Evolutionary conservation across 208 protist species (phyloP).

Genomic region (Leptomonas seymouri): DNA sequence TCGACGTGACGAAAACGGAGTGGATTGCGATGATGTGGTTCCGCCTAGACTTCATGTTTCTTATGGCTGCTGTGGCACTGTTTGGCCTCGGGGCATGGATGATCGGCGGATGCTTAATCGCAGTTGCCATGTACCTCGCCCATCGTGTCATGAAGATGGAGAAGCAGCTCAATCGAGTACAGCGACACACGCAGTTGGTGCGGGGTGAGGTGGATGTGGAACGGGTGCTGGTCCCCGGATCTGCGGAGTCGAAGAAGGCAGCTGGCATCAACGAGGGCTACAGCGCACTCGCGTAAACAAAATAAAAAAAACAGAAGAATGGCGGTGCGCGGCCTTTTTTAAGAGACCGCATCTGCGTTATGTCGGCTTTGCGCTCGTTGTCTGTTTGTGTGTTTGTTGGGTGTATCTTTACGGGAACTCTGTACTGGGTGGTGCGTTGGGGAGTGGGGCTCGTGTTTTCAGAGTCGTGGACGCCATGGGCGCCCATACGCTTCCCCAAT

Average conservation of each 20-base stretch:
- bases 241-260: conserved; percentile 54
- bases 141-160: conserved; percentile 81
- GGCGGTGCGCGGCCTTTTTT: not conserved
- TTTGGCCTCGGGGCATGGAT: conserved; percentile 63
- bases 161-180: conserved; percentile 51
- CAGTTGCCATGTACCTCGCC: conserved; percentile 63
- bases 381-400: not conserved
- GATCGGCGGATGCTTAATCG: conserved; percentile 49
- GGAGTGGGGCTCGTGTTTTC: too few relatives aligned
- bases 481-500: too few relatives aligned
- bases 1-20: conserved; percentile 62
- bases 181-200: conserved; percentile 70
- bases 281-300: conserved; percentile 26
- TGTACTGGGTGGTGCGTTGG: too few relatives aligned
- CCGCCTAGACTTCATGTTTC: conserved; percentile 74
- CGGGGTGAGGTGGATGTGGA: conserved; percentile 67
- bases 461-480: too few relatives aligned
- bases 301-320: not conserved
- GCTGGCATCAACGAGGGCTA: conserved; percentile 43
- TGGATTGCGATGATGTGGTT: conserved; percentile 89
- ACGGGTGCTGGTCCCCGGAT: conserved; percentile 59
- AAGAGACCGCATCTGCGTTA: not conserved
- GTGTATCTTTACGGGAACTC: not conserved
- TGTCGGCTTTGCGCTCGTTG: not conserved
- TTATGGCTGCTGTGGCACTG: conserved; percentile 65